Base-by-base conservation (phyloP, 371 early-diverging fungal species). In the Apophysomyces sp. region DNA sequence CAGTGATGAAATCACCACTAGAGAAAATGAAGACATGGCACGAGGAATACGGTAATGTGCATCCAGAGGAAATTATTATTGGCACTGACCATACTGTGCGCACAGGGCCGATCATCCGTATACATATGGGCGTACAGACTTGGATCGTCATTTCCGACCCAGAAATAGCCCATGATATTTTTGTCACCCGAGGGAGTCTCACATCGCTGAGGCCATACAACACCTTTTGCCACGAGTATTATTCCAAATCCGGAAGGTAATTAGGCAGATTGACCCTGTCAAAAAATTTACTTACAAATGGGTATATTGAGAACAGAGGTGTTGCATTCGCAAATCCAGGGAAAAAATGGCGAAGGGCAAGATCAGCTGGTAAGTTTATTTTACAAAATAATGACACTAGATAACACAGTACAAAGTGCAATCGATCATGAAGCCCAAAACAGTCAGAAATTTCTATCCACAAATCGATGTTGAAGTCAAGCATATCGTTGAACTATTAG, bases 81-180 rank as follows among this genome's bases (percentile, higher is more conserved):
- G 6, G 9, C 21, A 44, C n/a, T 11, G 1, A 44, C 30, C 2
- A 32, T 15, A 26, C 11, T 21, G 21, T 16, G 16, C 30, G 18
- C 16, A 7, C 16, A 60, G 51, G 49, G 6, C 61, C 65, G 12
- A 57, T 65, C n/a, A 49, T 60, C 37, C 44, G 56, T 4, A 15
- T 65, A 18, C 16, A 51, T 24, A 60, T 65, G 65, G 65, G 65
- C 31, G 60, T 60, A 28, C 65, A 65, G 28, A 44, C 55, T 11
- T 65, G 65, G 65, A 60, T 65, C 15, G 34, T 55, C 51, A 56
- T 65, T 32, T 24, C 49, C 5, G 65, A 65, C n/a, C 65, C 65
- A 21, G n/a, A 31, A 15, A 28, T 65, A 18, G 65, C 65, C 7
- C 65, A 65, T 21, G 65, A 65, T 4, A 24, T 65, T 8, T 65